A percentile compares a stretch with the other conserved stretches of the same genome.
Evolutionary conservation across 225 moss, liverwort and hornwort species (phyloP).

Genomic region (Asterella californica): DNA sequence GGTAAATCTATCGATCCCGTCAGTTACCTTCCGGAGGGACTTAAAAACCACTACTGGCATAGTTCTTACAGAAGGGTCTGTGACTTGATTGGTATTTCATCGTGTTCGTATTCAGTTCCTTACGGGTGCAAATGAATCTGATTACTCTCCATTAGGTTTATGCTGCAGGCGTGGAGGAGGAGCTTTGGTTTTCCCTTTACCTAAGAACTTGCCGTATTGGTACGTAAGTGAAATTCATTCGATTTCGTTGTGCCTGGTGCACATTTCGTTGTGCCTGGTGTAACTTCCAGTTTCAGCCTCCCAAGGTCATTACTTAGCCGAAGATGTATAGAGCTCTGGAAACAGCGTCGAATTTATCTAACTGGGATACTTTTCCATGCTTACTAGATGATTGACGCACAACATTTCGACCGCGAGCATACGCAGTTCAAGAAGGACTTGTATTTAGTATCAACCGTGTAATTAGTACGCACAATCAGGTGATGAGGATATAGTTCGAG

Average conservation of each 20-base stretch:
- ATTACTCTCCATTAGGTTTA: background rate
- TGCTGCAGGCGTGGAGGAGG: conserved; percentile 5
- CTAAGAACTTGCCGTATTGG: background rate
- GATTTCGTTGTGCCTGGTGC: background rate
- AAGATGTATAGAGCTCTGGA: background rate
- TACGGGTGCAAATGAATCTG: background rate
- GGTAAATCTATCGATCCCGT: background rate
- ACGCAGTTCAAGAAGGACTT: background rate
- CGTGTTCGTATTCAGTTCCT: background rate
- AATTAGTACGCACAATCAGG: too few species aligned
- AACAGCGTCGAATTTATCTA: background rate
- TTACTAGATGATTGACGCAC: too few species aligned
- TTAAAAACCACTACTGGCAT: background rate
- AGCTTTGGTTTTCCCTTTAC: background rate
- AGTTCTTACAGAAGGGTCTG: background rate
- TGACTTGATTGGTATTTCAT: background rate
- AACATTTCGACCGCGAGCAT: too few species aligned
- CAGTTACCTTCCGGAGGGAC: background rate
- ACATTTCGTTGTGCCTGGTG: background rate
- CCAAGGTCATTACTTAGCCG: background rate
- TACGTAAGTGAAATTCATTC: background rate
- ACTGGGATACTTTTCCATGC: background rate
- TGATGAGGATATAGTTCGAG: too few species aligned
- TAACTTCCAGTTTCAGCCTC: background rate
- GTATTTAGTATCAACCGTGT: too few species aligned